phyloP scores from a whole-genome alignment of 2,329 filamentous ascomycete species.

The Acephala macrosclerotiorum region DNA sequence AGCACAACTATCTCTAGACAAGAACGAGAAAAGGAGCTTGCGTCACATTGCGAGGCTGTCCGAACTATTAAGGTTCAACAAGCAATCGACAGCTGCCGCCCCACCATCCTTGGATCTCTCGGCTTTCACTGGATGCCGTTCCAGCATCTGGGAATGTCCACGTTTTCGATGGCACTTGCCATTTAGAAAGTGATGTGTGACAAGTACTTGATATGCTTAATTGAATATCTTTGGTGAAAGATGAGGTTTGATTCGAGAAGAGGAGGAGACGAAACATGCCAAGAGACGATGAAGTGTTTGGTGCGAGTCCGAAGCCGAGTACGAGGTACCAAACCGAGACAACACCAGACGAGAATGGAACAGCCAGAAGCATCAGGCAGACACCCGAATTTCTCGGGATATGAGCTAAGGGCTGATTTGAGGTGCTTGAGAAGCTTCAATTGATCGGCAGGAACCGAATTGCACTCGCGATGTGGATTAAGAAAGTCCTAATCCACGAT shows the following conservation, averaged over 20 bases:
- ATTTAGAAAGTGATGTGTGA: neutral
- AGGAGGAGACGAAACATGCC: neutral
- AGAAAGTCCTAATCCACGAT: neutral
- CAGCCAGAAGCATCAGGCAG: neutral
- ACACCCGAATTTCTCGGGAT: neutral
- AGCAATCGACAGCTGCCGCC: neutral
- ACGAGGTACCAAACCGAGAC: neutral
- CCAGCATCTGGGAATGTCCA: neutral
- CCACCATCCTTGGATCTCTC: neutral
- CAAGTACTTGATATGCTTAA: neutral
- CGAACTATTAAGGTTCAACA: conserved; percentile 8
- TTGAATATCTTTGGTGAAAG: neutral
- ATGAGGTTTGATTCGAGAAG: neutral
- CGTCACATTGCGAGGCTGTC: conserved; percentile 3
- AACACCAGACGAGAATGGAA: neutral
- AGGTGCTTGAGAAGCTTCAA: neutral
- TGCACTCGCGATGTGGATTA: neutral
- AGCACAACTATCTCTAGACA: neutral
- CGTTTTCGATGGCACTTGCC: neutral
- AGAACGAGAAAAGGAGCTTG: neutral
- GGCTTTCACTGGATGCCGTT: too few species aligned
- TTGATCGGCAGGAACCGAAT: neutral
- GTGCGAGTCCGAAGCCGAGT: neutral
- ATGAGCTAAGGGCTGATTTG: neutral
- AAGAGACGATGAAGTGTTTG: neutral